Percentiles rank a stretch among this genome's conserved stretches.
Evolutionary conservation across 805 yeast species (phyloP).

Genomic region (Metschnikowia kunwiensis): DNA sequence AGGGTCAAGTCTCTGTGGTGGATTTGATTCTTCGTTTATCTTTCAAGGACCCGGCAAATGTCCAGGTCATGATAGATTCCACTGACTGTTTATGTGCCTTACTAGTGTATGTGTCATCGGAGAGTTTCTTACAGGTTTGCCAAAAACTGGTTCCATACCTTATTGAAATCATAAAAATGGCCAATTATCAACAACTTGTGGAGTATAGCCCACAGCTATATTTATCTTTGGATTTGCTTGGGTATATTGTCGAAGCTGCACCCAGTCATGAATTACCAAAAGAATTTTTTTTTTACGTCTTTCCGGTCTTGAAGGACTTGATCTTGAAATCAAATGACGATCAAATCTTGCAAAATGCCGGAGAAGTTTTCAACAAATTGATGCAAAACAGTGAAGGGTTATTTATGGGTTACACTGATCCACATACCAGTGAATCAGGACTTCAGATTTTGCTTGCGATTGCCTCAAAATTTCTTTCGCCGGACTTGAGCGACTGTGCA

Average conservation of each 20-base stretch:
- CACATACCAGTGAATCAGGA: conserved; percentile 42
- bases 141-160: conserved; percentile 52
- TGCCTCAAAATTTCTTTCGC: conserved; percentile 66
- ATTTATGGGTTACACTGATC: conserved; percentile 32
- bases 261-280: conserved; percentile 37
- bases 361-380: conserved; percentile 67
- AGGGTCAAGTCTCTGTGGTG: conserved; percentile 36
- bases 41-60: conserved; percentile 69
- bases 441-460: conserved; percentile 57
- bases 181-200: conserved; percentile 23
- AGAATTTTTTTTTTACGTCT: conserved; percentile 40
- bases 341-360: conserved; percentile 71
- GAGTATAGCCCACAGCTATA: conserved; percentile 62
- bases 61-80: conserved; percentile 64
- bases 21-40: conserved; percentile 62
- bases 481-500: conserved; percentile 73
- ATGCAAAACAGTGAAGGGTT: conserved; percentile 40
- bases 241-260: conserved; percentile 46
- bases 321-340: conserved; percentile 59
- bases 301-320: conserved; percentile 42
- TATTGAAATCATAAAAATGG: conserved; percentile 32
- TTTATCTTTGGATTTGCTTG: conserved; percentile 55
- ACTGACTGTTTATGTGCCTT: conserved; percentile 65
- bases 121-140: conserved; percentile 46
- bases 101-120: conserved; percentile 44